phyloP scores from a whole-genome alignment of 306 rosid genomes.

The Carpinus viminea region DNA sequence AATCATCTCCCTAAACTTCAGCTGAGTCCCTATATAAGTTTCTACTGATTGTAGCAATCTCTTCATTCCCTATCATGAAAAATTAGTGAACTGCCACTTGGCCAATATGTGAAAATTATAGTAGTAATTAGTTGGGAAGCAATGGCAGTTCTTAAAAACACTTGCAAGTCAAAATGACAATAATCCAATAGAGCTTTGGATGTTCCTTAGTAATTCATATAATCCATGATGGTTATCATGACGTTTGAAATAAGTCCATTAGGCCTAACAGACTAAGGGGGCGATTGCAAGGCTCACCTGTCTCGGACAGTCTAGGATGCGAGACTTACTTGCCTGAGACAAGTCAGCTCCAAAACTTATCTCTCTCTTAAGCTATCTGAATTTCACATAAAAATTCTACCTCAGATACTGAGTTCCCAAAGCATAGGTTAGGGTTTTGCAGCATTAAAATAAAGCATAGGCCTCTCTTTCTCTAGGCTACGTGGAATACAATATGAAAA shows the following conservation, averaged over 20 bases:
- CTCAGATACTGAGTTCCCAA: too few relatives aligned
- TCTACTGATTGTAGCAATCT: not conserved
- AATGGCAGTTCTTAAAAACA: not conserved
- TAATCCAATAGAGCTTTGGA: not conserved
- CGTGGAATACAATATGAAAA: conserved; percentile 27
- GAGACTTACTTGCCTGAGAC: too few relatives aligned
- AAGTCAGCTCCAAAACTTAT: too few relatives aligned
- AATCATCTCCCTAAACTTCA: not conserved
- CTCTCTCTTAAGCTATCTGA: too few relatives aligned
- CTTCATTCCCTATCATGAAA: not conserved
- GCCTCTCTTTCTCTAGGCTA: not conserved
- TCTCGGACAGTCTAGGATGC: too few relatives aligned
- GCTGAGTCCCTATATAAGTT: conserved; percentile 13
- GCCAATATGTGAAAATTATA: not conserved
- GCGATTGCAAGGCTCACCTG: too few relatives aligned
- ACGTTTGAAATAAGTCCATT: not conserved
- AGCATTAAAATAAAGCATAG: too few relatives aligned
- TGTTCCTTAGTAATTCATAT: not conserved
- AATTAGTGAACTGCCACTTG: not conserved
- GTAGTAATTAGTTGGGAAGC: not conserved
- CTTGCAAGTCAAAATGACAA: not conserved
- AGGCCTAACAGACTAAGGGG: too few relatives aligned
- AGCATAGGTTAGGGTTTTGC: too few relatives aligned
- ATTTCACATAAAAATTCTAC: too few relatives aligned
- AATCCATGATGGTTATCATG: not conserved